These are phyloP conservation scores for Solanum pennellii DNA, from an alignment of 257 asterid species.

Conservation along the genomic window DNA sequence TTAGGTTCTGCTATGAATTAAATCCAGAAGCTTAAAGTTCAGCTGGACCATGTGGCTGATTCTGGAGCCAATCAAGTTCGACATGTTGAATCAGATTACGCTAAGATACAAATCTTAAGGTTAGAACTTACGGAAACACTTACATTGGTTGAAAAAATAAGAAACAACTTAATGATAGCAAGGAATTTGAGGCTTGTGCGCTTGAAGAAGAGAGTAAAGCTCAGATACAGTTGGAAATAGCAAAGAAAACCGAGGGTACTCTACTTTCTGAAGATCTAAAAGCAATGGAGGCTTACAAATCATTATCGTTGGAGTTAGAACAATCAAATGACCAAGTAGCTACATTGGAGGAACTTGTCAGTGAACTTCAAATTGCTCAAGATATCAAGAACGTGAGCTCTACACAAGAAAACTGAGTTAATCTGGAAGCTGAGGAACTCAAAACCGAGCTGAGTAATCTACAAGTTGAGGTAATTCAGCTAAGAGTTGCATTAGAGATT, in stretches of 20 bases:
- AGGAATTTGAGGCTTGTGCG: slow-evolving; percentile 51
- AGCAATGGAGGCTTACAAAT: slow-evolving; percentile 24
- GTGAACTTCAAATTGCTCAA: slow-evolving; percentile 30
- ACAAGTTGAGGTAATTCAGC: slow-evolving; percentile 31
- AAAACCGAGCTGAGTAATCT: slow-evolving; percentile 19
- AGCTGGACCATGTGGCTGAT: slow-evolving; percentile 41
- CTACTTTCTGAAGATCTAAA: slow-evolving; percentile 29
- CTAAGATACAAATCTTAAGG: slow-evolving; percentile 48
- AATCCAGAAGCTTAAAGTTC: slow-evolving; percentile 60
- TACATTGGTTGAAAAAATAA: slow-evolving; percentile 43
- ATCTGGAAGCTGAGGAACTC: slow-evolving; percentile 7
- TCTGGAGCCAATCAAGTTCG: slow-evolving; percentile 61
- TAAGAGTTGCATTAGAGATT: slow-evolving; percentile 51
- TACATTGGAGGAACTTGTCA: slow-evolving; percentile 46
- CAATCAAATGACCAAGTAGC: slow-evolving; percentile 32
- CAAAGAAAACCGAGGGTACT: slow-evolving; percentile 38
- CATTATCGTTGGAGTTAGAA: slow-evolving; percentile 46
- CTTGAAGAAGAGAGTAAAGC: slow-evolving; percentile 41
- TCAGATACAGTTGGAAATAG: slow-evolving; percentile 44
- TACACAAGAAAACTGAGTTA: slow-evolving; percentile 4
- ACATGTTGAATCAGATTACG: slow-evolving; percentile 56
- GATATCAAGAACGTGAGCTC: slow-evolving; percentile 6
- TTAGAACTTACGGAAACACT: slow-evolving; percentile 49
- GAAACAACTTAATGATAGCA: slow-evolving; percentile 46
- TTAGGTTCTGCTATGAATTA: slow-evolving; percentile 63